A percentile compares a stretch with the other conserved stretches of the same genome.
Conservation (phyloP, 495 filamentous ascomycete species). For the Penicillium riverlandense region DNA sequence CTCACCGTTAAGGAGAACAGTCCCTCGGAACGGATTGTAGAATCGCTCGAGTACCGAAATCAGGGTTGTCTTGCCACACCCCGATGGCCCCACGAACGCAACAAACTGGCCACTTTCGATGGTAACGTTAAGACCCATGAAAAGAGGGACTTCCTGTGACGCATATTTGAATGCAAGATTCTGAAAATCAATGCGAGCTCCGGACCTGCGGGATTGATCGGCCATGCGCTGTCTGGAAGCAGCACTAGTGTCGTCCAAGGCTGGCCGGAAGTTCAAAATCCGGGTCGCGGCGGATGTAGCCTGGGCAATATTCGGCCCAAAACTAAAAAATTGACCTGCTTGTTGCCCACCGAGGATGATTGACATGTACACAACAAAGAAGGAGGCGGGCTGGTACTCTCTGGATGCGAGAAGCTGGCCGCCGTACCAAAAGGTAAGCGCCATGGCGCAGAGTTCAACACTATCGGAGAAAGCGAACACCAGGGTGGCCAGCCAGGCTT, state of each 20-base stretch:
- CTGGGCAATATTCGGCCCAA: no score
- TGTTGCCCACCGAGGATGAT: constrained; percentile 2
- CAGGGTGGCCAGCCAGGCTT: constrained; percentile 6
- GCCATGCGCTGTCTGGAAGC: no score
- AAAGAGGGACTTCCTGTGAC: background rate
- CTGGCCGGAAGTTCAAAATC: no score
- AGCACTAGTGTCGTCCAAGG: no score
- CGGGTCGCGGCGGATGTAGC: no score
- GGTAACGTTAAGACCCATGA: background rate
- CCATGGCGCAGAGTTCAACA: constrained; percentile 40
- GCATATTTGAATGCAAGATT: background rate
- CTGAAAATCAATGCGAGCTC: constrained; percentile 1
- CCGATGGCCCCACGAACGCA: constrained; percentile 50
- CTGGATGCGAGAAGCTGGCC: no score
- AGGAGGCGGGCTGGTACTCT: background rate
- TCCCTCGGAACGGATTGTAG: constrained; percentile 34
- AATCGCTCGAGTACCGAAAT: constrained; percentile 50
- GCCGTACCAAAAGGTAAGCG: constrained; percentile 46
- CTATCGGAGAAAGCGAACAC: constrained; percentile 18
- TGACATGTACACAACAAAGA: constrained; percentile 16
- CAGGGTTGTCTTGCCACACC: constrained; percentile 51
- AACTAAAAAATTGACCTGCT: no score
- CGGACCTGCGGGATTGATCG: no score
- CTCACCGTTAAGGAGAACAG: constrained; percentile 18
- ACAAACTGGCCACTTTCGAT: constrained; percentile 30